Conservation (phyloP, 768 basidiomycete species). For the Russula sp. region DNA sequence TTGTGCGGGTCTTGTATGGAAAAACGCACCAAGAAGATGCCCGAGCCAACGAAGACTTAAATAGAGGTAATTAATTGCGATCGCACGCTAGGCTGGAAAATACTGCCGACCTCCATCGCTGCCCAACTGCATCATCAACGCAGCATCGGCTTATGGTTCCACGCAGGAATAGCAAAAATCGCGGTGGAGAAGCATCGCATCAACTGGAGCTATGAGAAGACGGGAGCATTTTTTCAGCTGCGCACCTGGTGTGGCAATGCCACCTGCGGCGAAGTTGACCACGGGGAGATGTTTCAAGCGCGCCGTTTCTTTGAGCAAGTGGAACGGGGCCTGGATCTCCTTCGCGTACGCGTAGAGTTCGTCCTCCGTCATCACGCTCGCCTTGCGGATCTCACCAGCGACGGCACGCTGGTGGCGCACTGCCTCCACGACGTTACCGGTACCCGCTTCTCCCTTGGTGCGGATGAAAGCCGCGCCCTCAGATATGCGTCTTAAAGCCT, state of each 20-base stretch:
- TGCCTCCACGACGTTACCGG: slow-evolving; percentile 89
- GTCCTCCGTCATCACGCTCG: slow-evolving; percentile 87
- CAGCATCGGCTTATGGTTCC: slow-evolving; percentile 73
- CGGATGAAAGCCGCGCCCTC: slow-evolving; percentile 99
- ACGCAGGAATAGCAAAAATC: slow-evolving; percentile 28
- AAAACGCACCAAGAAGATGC: slow-evolving; percentile 82
- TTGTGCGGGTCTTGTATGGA: neutral
- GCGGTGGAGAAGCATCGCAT: neutral
- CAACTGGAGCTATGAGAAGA: slow-evolving; percentile 14
- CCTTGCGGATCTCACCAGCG: slow-evolving; percentile 78
- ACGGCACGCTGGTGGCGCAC: slow-evolving; percentile 89
- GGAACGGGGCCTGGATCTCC: slow-evolving; percentile 89
- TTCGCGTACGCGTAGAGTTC: slow-evolving; percentile 94
- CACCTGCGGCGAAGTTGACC: slow-evolving; percentile 96
- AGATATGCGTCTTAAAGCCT: slow-evolving; percentile 92
- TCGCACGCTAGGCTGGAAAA: slow-evolving; percentile 6
- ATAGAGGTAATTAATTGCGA: slow-evolving; percentile 11
- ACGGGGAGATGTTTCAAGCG: slow-evolving; percentile 89
- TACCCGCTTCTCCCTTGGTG: slow-evolving; percentile 92
- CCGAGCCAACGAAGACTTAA: slow-evolving; percentile 94
- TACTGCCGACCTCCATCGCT: slow-evolving; percentile 81
- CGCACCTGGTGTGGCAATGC: slow-evolving; percentile 85
- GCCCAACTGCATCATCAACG: slow-evolving; percentile 98
- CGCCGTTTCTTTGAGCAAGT: slow-evolving; percentile 95
- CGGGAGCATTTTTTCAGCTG: neutral